Conservation (phyloP, 805 yeast species). For the Ogataea sp. region DNA sequence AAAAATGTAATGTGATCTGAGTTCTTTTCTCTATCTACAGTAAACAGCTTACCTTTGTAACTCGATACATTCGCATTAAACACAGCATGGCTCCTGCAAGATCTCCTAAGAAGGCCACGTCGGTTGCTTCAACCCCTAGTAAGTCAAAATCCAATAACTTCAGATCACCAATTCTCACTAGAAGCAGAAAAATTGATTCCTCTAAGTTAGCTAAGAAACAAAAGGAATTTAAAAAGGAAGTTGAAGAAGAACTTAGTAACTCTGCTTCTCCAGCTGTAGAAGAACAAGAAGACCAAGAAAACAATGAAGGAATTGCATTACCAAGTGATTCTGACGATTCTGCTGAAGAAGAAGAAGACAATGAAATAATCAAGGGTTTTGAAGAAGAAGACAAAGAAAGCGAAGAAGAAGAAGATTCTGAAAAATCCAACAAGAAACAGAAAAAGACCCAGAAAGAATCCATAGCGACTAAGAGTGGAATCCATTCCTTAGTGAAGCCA, state of each 20-base stretch:
- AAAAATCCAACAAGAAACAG: conserved; percentile 19
- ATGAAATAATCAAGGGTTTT: conserved; percentile 20
- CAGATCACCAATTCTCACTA: conserved; percentile 3
- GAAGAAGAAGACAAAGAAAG: conserved; percentile 12
- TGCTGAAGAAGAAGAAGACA: conserved; percentile 9
- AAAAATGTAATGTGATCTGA: too few relatives aligned
- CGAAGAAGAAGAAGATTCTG: conserved; percentile 9
- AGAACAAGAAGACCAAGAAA: conserved; percentile 13
- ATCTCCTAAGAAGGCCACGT: neutral
- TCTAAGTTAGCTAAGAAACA: conserved; percentile 5
- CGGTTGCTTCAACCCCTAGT: neutral
- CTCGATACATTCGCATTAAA: too few relatives aligned
- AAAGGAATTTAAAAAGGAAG: neutral
- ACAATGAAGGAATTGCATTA: conserved; percentile 15
- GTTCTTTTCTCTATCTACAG: too few relatives aligned
- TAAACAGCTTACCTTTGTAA: too few relatives aligned
- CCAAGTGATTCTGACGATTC: conserved; percentile 14
- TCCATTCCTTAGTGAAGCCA: conserved; percentile 18
- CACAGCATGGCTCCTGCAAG: neutral
- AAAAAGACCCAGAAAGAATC: conserved; percentile 12
- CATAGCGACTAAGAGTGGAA: neutral
- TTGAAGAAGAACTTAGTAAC: neutral
- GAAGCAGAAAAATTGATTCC: conserved; percentile 11
- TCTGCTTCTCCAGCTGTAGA: neutral
- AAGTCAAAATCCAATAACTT: neutral